Percentiles rank a stretch among this genome's conserved stretches.
Evolutionary conservation across 768 basidiomycete genomes (phyloP).

Genomic region (Lentinula lateritia): DNA sequence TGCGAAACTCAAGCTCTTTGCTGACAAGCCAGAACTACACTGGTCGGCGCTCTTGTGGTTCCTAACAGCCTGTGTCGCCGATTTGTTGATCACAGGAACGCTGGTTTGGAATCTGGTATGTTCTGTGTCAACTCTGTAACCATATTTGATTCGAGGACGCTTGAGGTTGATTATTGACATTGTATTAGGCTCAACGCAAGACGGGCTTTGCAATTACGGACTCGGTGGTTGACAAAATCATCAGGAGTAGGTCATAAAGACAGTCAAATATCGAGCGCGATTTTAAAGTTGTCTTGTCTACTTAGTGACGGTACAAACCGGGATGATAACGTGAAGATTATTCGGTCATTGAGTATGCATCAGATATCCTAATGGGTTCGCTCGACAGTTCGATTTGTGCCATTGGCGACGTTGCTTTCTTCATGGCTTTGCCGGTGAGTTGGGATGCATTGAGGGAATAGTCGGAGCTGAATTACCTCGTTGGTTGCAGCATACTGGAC

Average conservation of each 20-base stretch:
- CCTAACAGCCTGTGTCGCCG: constrained; percentile 1
- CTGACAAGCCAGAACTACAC: constrained; percentile 4
- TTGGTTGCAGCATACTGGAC: constrained; percentile 30
- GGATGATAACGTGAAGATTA: constrained; percentile 2
- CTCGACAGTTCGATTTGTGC: constrained; percentile 30
- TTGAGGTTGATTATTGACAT: not conserved
- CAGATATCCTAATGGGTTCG: not conserved
- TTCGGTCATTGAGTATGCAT: not conserved
- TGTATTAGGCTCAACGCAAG: not conserved
- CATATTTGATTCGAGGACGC: not conserved
- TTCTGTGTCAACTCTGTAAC: not conserved
- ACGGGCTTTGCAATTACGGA: constrained; percentile 4
- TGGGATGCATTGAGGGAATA: not conserved
- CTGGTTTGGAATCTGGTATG: constrained; percentile 5
- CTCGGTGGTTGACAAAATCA: constrained; percentile 6
- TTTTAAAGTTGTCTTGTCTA: not conserved
- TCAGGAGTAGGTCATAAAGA: not conserved
- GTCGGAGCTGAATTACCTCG: not conserved
- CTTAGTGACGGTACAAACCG: constrained; percentile 1
- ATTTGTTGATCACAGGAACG: constrained; percentile 1
- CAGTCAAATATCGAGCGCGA: not conserved
- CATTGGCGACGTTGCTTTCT: constrained; percentile 37
- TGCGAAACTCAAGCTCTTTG: not conserved
- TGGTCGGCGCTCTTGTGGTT: constrained; percentile 6
- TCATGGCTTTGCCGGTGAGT: constrained; percentile 32